These are phyloP conservation scores for Komagataella pastoris DNA, from an alignment of 805 yeast genomes.

Conservation along the genomic window DNA sequence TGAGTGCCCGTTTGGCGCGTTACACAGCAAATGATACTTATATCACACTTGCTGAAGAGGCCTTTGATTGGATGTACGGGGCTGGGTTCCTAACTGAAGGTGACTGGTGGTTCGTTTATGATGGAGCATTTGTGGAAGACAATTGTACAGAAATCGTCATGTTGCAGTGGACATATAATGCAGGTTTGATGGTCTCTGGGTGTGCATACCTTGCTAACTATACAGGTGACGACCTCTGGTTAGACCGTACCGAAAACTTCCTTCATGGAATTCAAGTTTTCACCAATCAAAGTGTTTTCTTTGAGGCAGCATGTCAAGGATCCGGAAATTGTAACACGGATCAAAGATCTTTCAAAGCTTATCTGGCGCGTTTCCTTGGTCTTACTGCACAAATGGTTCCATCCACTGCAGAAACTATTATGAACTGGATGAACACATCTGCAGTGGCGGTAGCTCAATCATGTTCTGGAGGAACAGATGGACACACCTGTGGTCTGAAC, in stretches of 20 bases:
- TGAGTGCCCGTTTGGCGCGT: constrained; percentile 75
- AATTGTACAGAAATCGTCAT: constrained; percentile 37
- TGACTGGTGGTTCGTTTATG: constrained; percentile 34
- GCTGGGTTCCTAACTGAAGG: constrained; percentile 24
- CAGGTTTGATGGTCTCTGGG: constrained; percentile 57
- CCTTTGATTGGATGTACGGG: constrained; percentile 65
- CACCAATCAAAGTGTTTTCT: constrained; percentile 38
- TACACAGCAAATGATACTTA: constrained; percentile 64
- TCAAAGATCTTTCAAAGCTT: constrained; percentile 66
- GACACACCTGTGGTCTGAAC: constrained; percentile 71
- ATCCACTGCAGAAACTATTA: constrained; percentile 30
- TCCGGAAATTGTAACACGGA: constrained; percentile 48
- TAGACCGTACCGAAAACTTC: constrained; percentile 33
- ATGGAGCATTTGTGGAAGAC: constrained; percentile 44
- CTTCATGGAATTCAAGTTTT: constrained; percentile 34
- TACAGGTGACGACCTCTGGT: constrained; percentile 48
- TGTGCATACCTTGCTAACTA: constrained; percentile 54
- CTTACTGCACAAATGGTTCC: constrained; percentile 51
- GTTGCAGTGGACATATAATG: constrained; percentile 66
- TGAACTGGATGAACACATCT: constrained; percentile 18
- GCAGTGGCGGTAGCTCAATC: constrained; percentile 65
- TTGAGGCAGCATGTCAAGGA: constrained; percentile 62
- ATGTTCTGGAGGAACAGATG: constrained; percentile 78
- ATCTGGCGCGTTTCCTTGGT: constrained; percentile 52
- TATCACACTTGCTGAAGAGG: constrained; percentile 56